These are phyloP conservation scores for Geotrichum carabidarum DNA, from an alignment of 1,139 yeast species.

Conservation along the genomic window DNA sequence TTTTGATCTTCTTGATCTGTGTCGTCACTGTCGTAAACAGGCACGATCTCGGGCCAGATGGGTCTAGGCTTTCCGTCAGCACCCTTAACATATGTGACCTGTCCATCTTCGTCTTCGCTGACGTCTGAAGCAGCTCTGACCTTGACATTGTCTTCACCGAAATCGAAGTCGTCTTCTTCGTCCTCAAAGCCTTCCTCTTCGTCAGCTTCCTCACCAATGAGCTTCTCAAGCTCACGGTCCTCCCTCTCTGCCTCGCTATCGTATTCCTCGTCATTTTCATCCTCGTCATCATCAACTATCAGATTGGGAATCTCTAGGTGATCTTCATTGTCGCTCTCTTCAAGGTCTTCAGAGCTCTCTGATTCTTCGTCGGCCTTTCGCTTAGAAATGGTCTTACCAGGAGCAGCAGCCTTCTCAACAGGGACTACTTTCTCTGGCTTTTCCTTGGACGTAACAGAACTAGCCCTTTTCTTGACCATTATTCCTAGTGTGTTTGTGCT, in stretches of 20 bases:
- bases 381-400: neutral
- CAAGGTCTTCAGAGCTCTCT: slow-evolving; percentile 1
- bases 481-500: neutral
- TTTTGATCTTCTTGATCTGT: slow-evolving; percentile 79
- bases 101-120: slow-evolving; percentile 20
- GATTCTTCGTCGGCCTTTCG: slow-evolving; percentile 9
- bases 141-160: slow-evolving; percentile 25
- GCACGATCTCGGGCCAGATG: slow-evolving; percentile 83
- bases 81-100: slow-evolving; percentile 34
- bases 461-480: slow-evolving; percentile 1
- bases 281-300: slow-evolving; percentile 17
- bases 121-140: slow-evolving; percentile 16
- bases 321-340: slow-evolving; percentile 8
- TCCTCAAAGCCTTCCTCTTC: slow-evolving; percentile 20
- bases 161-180: slow-evolving; percentile 23
- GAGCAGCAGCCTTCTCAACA: neutral
- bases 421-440: neutral
- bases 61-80: slow-evolving; percentile 78
- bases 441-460: neutral
- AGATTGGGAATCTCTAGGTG: slow-evolving; percentile 1
- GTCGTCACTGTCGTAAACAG: slow-evolving; percentile 89
- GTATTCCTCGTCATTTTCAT: slow-evolving; percentile 17
- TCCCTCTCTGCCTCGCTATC: slow-evolving; percentile 28
- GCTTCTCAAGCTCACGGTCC: slow-evolving; percentile 26
- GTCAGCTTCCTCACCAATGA: slow-evolving; percentile 27